Evolutionary conservation across 2,329 filamentous ascomycete species (phyloP).

Genomic region (Biscogniauxia mediterranea): DNA sequence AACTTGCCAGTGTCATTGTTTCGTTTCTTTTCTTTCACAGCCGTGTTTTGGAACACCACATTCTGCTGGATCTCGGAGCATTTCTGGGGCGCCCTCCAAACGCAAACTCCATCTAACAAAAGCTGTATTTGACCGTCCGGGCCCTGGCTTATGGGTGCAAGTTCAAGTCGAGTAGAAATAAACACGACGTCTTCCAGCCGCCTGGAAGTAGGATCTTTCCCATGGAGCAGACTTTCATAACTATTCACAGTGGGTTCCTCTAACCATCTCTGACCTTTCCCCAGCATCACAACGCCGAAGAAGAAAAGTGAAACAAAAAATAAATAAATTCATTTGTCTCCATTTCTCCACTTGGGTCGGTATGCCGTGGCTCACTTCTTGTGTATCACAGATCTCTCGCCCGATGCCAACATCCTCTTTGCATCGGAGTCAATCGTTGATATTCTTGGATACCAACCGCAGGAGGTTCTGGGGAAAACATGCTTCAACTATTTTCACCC

Average conservation of each 20-base stretch:
- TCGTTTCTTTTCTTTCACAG: constrained; percentile 23
- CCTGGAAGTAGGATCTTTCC: constrained; percentile 27
- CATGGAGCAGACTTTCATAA: constrained; percentile 89
- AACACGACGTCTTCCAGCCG: constrained; percentile 21
- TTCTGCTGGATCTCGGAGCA: constrained; percentile 14
- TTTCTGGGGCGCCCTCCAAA: constrained; percentile 21
- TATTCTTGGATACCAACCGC: constrained; percentile 66
- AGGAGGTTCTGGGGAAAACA: constrained; percentile 72
- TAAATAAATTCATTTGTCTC: constrained; percentile 6
- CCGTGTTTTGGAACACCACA: constrained; percentile 19
- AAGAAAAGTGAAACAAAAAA: constrained; percentile 3
- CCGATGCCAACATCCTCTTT: constrained; percentile 77
- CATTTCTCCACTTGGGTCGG: constrained; percentile 7
- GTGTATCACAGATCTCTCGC: constrained; percentile 59
- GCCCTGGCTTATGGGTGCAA: constrained; percentile 24
- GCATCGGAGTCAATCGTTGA: constrained; percentile 81
- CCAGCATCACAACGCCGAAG: constrained; percentile 3
- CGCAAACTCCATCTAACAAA: constrained; percentile 13
- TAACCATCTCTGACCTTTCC: constrained; percentile 3
- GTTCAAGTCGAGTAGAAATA: constrained; percentile 20
- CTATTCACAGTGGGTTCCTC: constrained; percentile 72
- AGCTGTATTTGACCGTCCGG: constrained; percentile 14
- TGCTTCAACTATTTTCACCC: constrained; percentile 86
- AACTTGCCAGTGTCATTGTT: constrained; percentile 26
- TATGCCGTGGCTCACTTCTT: constrained; percentile 18